Conservation (phyloP, 495 filamentous ascomycete genomes). For the Penicillium atrosanguineum region DNA sequence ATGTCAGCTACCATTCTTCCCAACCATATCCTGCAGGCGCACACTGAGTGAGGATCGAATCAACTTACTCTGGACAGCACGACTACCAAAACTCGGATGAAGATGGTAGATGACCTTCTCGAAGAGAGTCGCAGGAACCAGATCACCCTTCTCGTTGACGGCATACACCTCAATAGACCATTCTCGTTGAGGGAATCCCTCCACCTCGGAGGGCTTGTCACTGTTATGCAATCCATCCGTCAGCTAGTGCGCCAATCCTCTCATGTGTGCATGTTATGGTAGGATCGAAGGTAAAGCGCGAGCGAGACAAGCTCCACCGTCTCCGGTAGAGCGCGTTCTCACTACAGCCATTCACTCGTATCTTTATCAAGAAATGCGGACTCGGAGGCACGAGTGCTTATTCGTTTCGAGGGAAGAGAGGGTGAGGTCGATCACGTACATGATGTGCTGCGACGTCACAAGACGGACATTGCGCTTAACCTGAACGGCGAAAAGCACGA, state of each 20-base stretch:
- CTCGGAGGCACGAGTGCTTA: not conserved
- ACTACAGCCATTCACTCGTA: not conserved
- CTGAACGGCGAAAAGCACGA: conserved; percentile 34
- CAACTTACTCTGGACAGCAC: conserved; percentile 67
- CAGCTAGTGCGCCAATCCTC: not conserved
- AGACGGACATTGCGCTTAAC: conserved; percentile 87
- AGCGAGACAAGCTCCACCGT: not conserved
- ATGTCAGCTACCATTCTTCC: not conserved
- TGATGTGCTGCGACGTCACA: conserved; percentile 83
- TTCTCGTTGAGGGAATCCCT: conserved; percentile 85
- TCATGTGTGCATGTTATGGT: conserved; percentile 8
- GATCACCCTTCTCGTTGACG: conserved; percentile 57
- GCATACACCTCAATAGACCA: conserved; percentile 65
- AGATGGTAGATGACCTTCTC: conserved; percentile 89
- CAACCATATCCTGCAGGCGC: not conserved
- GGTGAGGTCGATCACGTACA: conserved; percentile 56
- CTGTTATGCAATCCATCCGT: conserved; percentile 21
- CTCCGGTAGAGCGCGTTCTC: not conserved
- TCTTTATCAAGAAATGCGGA: not conserved
- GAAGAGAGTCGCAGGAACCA: conserved; percentile 78
- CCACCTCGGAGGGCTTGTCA: conserved; percentile 67
- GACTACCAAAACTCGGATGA: conserved; percentile 87
- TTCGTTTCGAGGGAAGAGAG: conserved; percentile 1
- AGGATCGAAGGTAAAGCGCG: not conserved
- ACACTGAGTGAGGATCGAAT: not conserved